phyloP scores from a whole-genome alignment of 495 filamentous ascomycete species.

The Neurospora tetraspora region DNA sequence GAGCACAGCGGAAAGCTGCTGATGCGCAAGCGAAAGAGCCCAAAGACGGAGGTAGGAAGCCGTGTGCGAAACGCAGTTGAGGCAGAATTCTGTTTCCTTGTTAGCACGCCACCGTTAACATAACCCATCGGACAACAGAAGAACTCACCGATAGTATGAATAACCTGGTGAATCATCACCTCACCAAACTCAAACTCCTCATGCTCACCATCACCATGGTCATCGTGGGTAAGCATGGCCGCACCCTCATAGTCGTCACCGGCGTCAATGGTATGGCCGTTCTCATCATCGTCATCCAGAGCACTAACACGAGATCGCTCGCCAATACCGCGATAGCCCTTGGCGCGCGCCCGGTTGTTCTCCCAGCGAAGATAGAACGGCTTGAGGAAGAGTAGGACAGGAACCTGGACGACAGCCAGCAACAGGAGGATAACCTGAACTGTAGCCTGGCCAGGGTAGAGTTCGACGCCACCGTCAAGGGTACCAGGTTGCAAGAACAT shows the following conservation, averaged over 20 bases:
- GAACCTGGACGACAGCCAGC: slow-evolving; percentile 75
- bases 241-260: slow-evolving; percentile 72
- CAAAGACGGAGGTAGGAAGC: slow-evolving; percentile 98
- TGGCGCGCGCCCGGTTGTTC: slow-evolving; percentile 75
- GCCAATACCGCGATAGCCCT: slow-evolving; percentile 87
- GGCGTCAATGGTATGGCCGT: slow-evolving; percentile 41
- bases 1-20: slow-evolving; percentile 90
- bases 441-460: slow-evolving; percentile 65
- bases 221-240: slow-evolving; percentile 79
- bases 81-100: slow-evolving; percentile 69
- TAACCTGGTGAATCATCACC: slow-evolving; percentile 97
- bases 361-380: slow-evolving; percentile 88
- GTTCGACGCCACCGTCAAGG: slow-evolving; percentile 48
- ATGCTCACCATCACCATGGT: slow-evolving; percentile 64
- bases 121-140: neutral
- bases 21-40: slow-evolving; percentile 94
- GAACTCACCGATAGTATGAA: slow-evolving; percentile 85
- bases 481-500: slow-evolving; percentile 91
- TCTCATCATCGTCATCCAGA: slow-evolving; percentile 72
- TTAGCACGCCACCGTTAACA: neutral
- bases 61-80: slow-evolving; percentile 98
- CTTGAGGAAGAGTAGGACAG: slow-evolving; percentile 87
- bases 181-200: slow-evolving; percentile 96
- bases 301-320: slow-evolving; percentile 78
- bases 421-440: slow-evolving; percentile 77